Base-by-base conservation (phyloP, 164 flowering plant species). In the Aristolochia contorta region DNA sequence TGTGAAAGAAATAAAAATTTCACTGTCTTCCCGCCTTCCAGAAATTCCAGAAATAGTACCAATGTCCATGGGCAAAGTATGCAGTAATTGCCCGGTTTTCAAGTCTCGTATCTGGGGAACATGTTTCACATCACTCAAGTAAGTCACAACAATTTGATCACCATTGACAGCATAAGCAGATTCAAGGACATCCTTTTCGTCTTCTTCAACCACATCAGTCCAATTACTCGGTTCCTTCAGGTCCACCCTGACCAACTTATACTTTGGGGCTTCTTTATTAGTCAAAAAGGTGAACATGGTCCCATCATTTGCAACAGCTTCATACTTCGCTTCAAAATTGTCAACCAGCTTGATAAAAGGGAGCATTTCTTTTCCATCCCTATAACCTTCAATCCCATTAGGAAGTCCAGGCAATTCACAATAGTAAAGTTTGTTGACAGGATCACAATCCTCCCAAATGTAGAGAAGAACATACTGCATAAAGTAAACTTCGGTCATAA, bases 291-390 rank as follows among this genome's bases (percentile, higher is more conserved):
- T 91, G 63, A 91, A 94, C n/a, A 73, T n/a, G 2, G 86, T 80
- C 16, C 67, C 91, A 79, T 94, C 97, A 78, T 94, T 89, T 58
- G 97, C 96, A 65, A 91, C 58, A 8, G 66, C 77, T 1, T 33
- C 16, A 77, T 94, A 94, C 20, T 61, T 65, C 50, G 97, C 99
- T 54, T 87, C 96, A 78, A 94, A 85, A 2, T 61, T 77, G 67
- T 94, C 99, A 61, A 94, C 65, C 59, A 94, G 87, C 77, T 78
- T 94, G n/a, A 75, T 63, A 77, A 94, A 87, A 21, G 97, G 97
- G 63, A 94, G 96, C 65, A 81, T 66, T 23, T 65, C 78, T 47
- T 72, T 71, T 56, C 56, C 58, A 61, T 54, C 82, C 60, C 65
- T 77, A 47, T 70, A 84, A 59, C 87, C 84, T 69, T 79, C 87